A percentile compares a stretch with the other conserved stretches of the same genome.
Conservation (phyloP, 2,329 filamentous ascomycete genomes). For the Biscogniauxia sp. region DNA sequence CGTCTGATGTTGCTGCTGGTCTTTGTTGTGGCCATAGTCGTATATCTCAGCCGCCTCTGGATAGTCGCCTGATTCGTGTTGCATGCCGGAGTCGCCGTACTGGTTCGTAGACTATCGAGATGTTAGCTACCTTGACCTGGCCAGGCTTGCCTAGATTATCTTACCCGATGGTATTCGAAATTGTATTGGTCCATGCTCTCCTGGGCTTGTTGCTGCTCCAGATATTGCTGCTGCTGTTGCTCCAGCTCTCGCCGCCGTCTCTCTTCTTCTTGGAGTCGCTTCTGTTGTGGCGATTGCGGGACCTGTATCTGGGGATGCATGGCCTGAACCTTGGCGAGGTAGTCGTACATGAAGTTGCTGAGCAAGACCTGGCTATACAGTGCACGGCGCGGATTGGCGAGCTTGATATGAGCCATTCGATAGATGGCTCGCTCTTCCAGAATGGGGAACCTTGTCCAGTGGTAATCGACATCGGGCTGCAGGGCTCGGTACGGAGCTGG, state of each 20-base stretch:
- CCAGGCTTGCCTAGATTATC: slow-evolving; percentile 20
- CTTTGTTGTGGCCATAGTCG: slow-evolving; percentile 48
- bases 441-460: slow-evolving; percentile 93
- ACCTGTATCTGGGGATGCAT: slow-evolving; percentile 97
- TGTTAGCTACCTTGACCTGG: slow-evolving; percentile 11
- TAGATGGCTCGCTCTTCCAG: slow-evolving; percentile 96
- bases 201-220: slow-evolving; percentile 44
- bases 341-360: slow-evolving; percentile 99
- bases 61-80: slow-evolving; percentile 46
- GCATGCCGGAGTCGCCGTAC: slow-evolving; percentile 44
- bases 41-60: slow-evolving; percentile 53
- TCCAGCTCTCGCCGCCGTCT: slow-evolving; percentile 49
- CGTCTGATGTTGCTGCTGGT: slow-evolving; percentile 31
- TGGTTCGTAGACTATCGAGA: slow-evolving; percentile 40
- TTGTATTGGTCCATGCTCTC: slow-evolving; percentile 49
- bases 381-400: slow-evolving; percentile 92
- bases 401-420: slow-evolving; percentile 96
- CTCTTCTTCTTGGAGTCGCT: slow-evolving; percentile 51
- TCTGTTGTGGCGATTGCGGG: slow-evolving; percentile 76
- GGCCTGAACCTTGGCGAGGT: slow-evolving; percentile 95
- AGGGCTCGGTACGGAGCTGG: slow-evolving; percentile 67
- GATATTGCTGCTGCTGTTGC: slow-evolving; percentile 41
- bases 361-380: slow-evolving; percentile 92
- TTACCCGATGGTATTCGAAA: slow-evolving; percentile 53
- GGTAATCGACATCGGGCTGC: slow-evolving; percentile 88